Base-by-base conservation (phyloP, 495 filamentous ascomycete genomes). In the Penicillium paradoxum region DNA sequence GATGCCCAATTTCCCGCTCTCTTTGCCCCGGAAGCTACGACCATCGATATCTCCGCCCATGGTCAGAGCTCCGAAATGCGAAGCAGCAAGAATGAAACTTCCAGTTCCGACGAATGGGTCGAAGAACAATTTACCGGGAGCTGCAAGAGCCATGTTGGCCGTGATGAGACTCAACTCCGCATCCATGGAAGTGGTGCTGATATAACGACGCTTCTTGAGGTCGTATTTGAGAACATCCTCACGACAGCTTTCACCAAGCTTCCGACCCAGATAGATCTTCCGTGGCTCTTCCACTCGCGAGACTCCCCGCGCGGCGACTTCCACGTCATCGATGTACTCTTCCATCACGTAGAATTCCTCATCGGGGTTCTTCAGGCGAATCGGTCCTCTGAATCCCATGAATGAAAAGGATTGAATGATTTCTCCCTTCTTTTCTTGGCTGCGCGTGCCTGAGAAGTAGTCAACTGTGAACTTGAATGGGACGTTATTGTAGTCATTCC, bases 81-180 rank as follows among this genome's bases (percentile, higher is more conserved):
- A 85, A 53, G 85, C 89, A 2, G 91, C 86, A 24, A 97, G 78
- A 2, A 86, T 82, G 59, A 99, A 96, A 46, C 89, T 89, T 2
- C 92, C 93, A 3, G 93, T 97, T 3, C 93, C 93, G 19, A 91
- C 89, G 60, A 99, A 97, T 0, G 93, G 93, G 64, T 99, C 93
- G 55, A 88, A 97, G 62, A 90, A 82, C 2, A 97, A 56, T 66
- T 87, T 95, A 1, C 87, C 90, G 0, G 91, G 88, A 0, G 73
- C 86, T 1, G 90, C 89, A 13, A 86, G 82, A 0, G 89, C 85
- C 45, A 99, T 80, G 65, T 99, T 99, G 1, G 91, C 91, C 0
- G 91, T 97, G 21, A 99, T 75, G 2, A 99, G 81, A 21, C 89
- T 85, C 36, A 99, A 74, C 64, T 97, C 95, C 0, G 95, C 86